phyloP scores from a whole-genome alignment of 1,284 basidiomycete species.

The Golubevia sp. region DNA sequence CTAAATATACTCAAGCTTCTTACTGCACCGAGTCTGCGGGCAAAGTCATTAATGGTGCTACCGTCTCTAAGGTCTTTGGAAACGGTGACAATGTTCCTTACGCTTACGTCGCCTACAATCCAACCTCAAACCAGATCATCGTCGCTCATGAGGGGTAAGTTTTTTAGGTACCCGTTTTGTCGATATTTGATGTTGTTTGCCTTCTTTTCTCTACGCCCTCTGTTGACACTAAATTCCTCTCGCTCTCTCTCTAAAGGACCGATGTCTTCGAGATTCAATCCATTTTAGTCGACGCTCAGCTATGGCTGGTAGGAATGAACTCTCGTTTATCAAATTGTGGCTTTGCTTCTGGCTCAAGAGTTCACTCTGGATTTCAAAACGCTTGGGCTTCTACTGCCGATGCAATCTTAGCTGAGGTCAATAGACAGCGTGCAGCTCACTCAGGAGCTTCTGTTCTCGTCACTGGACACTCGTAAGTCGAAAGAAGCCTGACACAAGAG shows the following conservation, averaged over 20 bases:
- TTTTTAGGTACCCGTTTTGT: too few relatives aligned
- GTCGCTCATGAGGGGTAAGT: slow-evolving; percentile 31
- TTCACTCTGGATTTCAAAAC: slow-evolving; percentile 45
- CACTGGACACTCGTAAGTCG: slow-evolving; percentile 30
- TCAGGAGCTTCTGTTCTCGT: slow-evolving; percentile 25
- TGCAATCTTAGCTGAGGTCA: slow-evolving; percentile 23
- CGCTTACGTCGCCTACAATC: slow-evolving; percentile 34
- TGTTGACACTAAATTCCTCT: too few relatives aligned
- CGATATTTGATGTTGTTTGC: too few relatives aligned
- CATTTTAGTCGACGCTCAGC: slow-evolving; percentile 34
- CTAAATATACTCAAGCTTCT: slow-evolving; percentile 28
- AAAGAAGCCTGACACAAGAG: too few relatives aligned
- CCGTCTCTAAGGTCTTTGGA: slow-evolving; percentile 33
- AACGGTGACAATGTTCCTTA: slow-evolving; percentile 29
- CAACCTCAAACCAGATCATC: slow-evolving; percentile 26
- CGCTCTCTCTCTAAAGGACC: background rate
- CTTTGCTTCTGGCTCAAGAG: slow-evolving; percentile 14
- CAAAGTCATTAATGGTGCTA: slow-evolving; percentile 24
- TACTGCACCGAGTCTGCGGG: slow-evolving; percentile 26
- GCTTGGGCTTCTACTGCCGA: slow-evolving; percentile 34
- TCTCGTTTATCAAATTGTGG: slow-evolving; percentile 23
- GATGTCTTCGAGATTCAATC: slow-evolving; percentile 16
- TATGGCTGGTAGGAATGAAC: slow-evolving; percentile 18
- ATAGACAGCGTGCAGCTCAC: slow-evolving; percentile 21
- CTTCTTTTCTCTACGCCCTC: too few relatives aligned